phyloP scores from a whole-genome alignment of 768 basidiomycete species.

The Panaeolus papilionaceus region DNA sequence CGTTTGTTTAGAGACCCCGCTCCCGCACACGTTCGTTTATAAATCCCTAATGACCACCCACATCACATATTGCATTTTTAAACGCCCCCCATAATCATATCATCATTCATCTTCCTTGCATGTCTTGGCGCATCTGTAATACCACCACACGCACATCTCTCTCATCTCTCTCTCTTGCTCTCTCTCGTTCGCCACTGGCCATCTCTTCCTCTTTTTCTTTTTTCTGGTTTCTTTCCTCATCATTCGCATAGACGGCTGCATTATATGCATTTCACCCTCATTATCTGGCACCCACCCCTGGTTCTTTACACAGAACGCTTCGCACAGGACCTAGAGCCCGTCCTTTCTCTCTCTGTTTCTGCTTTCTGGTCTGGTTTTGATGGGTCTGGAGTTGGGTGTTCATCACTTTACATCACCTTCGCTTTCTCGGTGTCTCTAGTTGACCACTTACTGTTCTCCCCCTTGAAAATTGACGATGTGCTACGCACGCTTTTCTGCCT shows the following conservation, averaged over 20 bases:
- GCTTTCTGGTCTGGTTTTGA: too few species aligned
- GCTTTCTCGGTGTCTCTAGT: too few species aligned
- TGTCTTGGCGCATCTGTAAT: slow-evolving; percentile 9
- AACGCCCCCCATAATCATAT: not conserved
- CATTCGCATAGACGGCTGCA: not conserved
- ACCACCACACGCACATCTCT: slow-evolving; percentile 5
- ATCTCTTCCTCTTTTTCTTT: not conserved
- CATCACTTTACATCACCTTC: too few species aligned
- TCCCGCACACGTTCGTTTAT: not conserved
- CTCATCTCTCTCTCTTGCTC: not conserved
- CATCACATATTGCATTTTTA: not conserved
- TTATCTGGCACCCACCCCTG: not conserved
- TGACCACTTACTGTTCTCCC: too few species aligned
- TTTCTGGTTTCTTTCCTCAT: not conserved
- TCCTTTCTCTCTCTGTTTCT: too few species aligned
- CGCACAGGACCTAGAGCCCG: too few species aligned
- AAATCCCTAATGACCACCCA: not conserved
- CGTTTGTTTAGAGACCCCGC: too few species aligned
- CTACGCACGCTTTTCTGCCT: too few species aligned
- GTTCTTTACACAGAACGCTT: not conserved
- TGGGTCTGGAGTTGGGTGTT: too few species aligned
- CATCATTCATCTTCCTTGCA: not conserved
- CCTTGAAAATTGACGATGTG: too few species aligned
- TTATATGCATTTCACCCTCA: not conserved
- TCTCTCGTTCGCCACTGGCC: not conserved